Conservation (phyloP, 495 filamentous ascomycete species). For the Beverwykella pulmonaria region DNA sequence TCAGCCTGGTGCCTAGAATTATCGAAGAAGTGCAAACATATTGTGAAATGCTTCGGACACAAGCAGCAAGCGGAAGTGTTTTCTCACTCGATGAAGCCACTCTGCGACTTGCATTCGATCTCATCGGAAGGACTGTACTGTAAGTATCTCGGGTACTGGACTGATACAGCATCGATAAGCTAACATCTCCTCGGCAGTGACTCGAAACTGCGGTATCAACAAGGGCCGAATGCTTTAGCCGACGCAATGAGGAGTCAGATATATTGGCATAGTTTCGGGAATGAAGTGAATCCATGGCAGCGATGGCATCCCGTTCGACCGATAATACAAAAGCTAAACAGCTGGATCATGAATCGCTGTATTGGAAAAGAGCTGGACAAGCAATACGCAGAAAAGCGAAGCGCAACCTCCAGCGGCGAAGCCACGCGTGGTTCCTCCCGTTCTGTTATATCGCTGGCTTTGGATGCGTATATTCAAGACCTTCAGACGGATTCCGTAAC, state of each 20-base stretch:
- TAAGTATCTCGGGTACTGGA: background rate
- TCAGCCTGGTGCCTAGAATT: conserved; percentile 1
- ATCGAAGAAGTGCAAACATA: background rate
- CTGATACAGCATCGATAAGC: background rate
- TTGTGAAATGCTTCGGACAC: background rate
- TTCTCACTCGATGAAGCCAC: conserved; percentile 9
- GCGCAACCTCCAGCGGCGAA: too few relatives aligned
- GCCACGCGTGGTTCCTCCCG: background rate
- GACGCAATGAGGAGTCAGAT: background rate
- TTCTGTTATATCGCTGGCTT: background rate
- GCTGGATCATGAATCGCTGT: background rate
- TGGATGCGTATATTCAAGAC: background rate
- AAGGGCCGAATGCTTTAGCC: background rate
- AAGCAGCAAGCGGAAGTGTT: background rate
- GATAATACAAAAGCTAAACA: background rate
- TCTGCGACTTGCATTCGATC: conserved; percentile 9
- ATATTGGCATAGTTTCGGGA: background rate
- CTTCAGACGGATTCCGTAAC: background rate
- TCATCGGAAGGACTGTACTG: conserved; percentile 2
- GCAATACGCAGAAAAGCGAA: background rate
- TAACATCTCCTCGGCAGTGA: background rate
- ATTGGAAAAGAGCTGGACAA: background rate
- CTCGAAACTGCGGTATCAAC: background rate
- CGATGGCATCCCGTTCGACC: background rate
- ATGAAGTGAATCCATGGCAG: background rate